phyloP scores from a whole-genome alignment of 2,329 filamentous ascomycete genomes.

The Aspergillus melleus region DNA sequence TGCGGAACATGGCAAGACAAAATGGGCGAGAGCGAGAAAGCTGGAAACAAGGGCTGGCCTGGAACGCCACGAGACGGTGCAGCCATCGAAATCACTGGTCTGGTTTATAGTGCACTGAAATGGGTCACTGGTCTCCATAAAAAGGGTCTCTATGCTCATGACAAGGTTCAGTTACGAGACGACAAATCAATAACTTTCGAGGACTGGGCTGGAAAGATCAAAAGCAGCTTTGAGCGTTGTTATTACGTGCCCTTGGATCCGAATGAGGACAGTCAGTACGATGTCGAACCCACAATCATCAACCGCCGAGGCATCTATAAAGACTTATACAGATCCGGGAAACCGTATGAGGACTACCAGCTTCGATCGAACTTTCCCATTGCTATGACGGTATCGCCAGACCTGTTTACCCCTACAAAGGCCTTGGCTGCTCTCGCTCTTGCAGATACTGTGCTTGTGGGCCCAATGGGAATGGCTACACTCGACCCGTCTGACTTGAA shows the following conservation, averaged over 20 bases:
- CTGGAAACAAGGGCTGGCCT: conserved; percentile 87
- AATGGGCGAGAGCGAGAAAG: conserved; percentile 96
- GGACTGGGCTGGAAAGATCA: conserved; percentile 78
- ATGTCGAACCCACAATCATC: conserved; percentile 75
- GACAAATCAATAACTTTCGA: conserved; percentile 66
- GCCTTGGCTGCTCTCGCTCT: conserved; percentile 77
- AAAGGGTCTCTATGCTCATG: conserved; percentile 69
- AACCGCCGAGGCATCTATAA: conserved; percentile 98
- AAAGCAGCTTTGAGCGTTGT: conserved; percentile 84
- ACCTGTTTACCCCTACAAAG: conserved; percentile 76
- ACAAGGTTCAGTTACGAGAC: conserved; percentile 67
- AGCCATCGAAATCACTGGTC: conserved; percentile 89
- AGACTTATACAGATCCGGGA: conserved; percentile 88
- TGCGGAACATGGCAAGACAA: conserved; percentile 99
- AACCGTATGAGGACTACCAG: conserved; percentile 97
- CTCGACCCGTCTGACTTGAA: conserved; percentile 89
- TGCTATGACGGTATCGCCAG: conserved; percentile 89
- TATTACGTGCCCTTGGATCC: conserved; percentile 78
- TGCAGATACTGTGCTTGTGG: conserved; percentile 76
- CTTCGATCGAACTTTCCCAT: conserved; percentile 92
- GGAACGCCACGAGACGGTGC: conserved; percentile 97
- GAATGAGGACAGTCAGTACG: conserved; percentile 72
- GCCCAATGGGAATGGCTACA: conserved; percentile 92
- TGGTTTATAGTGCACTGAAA: conserved; percentile 82
- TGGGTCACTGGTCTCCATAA: conserved; percentile 73